Base-by-base conservation (phyloP, 345 rosid genomes). In the Camelina laxa region DNA sequence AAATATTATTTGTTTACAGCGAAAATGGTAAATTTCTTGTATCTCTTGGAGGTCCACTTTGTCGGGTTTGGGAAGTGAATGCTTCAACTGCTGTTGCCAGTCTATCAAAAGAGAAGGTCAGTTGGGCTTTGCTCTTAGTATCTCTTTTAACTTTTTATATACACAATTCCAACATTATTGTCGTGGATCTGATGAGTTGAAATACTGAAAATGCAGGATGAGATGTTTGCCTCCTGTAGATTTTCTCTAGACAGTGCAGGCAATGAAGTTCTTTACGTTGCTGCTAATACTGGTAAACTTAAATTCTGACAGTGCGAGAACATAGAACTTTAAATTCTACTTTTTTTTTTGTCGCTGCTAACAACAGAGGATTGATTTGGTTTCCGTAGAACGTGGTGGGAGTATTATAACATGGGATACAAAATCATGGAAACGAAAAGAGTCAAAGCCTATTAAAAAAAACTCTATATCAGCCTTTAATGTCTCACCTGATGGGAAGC, bases 1-100 rank as follows among this genome's bases (percentile, higher is more conserved):
- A 59, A 13, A 76, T 51, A 36, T 60, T 61, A 75, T 21, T 9
- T 3, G 56, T 54, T 73, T 83, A 79, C 90, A 92, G 97, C 79
- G 83, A 80, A 67, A 90, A 87, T 83, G 97, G 95, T 21, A 89
- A 92, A 75, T 86, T 85, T 80, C 93, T 96, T 58, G 89, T 84
- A 41, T 89, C 97, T 33, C 81, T 92, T 85, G 96, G 91, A 60
- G 33, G 85, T 71, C 90, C 86, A 57, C 87, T 86, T 67, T 93
- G 93, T 79, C 85, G 93, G 75, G 91, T 96, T 75, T 92, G 99
- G 98, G 97, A 96, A 58, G 65, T 92, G 20, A 79, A 81, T 60
- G 80, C 89, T 64, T 78, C 89, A 41, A 72, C 82, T 56, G 84
- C 77, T 62, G 78, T 83, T 62, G 85, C 96, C 69, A 82, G 93